Percentiles rank a stretch among this genome's conserved stretches.
phyloP scores from a whole-genome alignment of 2,329 filamentous ascomycete genomes.

The Massarina eburnea region DNA sequence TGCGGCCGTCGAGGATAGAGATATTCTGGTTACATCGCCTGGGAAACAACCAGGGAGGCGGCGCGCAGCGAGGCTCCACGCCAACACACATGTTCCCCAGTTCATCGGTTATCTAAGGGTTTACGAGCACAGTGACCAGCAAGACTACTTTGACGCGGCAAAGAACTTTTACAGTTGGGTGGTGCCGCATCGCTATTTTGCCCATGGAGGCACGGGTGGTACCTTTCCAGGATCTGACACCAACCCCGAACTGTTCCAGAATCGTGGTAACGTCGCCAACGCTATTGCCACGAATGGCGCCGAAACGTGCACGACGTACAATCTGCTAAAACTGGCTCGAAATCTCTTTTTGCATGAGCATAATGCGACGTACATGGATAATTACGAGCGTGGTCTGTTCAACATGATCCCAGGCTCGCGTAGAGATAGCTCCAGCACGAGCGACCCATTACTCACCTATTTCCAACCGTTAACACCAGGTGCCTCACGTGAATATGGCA shows the following conservation, averaged over 20 bases:
- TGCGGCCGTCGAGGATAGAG: conserved; percentile 10
- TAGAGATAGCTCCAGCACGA: conserved; percentile 7
- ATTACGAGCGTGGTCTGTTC: conserved; percentile 17
- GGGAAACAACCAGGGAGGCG: conserved; percentile 11
- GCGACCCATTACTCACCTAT: conserved; percentile 13
- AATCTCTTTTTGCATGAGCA: conserved; percentile 15
- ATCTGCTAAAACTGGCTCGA: conserved; percentile 14
- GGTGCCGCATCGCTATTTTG: conserved; percentile 15
- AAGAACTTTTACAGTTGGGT: conserved; percentile 16
- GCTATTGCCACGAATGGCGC: conserved; percentile 62
- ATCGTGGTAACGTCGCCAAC: conserved; percentile 84
- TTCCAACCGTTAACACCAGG: conserved; percentile 15
- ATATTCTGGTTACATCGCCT: conserved; percentile 14
- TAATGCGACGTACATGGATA: conserved; percentile 17
- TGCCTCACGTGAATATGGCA: conserved; percentile 12
- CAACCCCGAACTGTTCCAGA: conserved; percentile 61
- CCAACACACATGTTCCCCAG: conserved; percentile 16
- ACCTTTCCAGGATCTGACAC: conserved; percentile 61
- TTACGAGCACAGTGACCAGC: conserved; percentile 12
- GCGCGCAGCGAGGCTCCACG: conserved; percentile 12
- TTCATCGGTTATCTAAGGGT: conserved; percentile 16
- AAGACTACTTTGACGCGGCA: conserved; percentile 15
- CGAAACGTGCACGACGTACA: conserved; percentile 19
- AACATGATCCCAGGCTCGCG: conserved; percentile 18
- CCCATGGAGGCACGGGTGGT: conserved; percentile 13